These are phyloP conservation scores for Epichloe glyceriae DNA, from an alignment of 2,329 filamentous ascomycete genomes.

Conservation along the genomic window DNA sequence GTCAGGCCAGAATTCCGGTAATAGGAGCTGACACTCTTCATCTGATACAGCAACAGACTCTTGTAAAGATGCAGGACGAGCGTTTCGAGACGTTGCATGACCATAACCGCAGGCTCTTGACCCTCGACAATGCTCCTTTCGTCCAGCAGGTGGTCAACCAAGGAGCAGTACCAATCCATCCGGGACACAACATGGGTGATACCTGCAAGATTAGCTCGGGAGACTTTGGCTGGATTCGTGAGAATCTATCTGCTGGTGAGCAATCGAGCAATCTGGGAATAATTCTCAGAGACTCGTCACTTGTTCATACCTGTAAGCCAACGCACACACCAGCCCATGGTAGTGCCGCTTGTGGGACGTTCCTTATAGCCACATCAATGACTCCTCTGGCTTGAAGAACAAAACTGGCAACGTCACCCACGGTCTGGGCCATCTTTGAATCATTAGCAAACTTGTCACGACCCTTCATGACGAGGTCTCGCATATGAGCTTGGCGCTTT, in stretches of 20 bases:
- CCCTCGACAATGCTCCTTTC: slow-evolving; percentile 7
- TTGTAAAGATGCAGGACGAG: slow-evolving; percentile 7
- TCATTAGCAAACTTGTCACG: slow-evolving; percentile 7
- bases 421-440: slow-evolving; percentile 6
- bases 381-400: slow-evolving; percentile 7
- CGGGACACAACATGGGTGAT: slow-evolving; percentile 7
- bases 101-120: slow-evolving; percentile 3
- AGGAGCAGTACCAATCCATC: slow-evolving; percentile 7
- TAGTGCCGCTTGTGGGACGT: slow-evolving; percentile 7
- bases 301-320: slow-evolving; percentile 5
- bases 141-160: slow-evolving; percentile 7
- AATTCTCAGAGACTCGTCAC: neutral
- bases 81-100: slow-evolving; percentile 5
- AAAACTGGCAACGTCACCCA: slow-evolving; percentile 6
- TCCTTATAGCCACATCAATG: slow-evolving; percentile 7
- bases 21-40: slow-evolving; percentile 8
- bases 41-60: slow-evolving; percentile 7
- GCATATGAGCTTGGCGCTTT: slow-evolving; percentile 8
- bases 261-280: neutral
- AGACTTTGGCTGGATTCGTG: slow-evolving; percentile 7
- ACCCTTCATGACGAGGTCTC: slow-evolving; percentile 6
- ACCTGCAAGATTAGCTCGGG: slow-evolving; percentile 4
- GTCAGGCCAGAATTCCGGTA: slow-evolving; percentile 6
- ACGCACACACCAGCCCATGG: slow-evolving; percentile 9
- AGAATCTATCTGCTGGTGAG: slow-evolving; percentile 5